A percentile compares a stretch with the other conserved stretches of the same genome.
Conservation (phyloP, 1,284 basidiomycete species). For the Violaceomyces palustris region DNA sequence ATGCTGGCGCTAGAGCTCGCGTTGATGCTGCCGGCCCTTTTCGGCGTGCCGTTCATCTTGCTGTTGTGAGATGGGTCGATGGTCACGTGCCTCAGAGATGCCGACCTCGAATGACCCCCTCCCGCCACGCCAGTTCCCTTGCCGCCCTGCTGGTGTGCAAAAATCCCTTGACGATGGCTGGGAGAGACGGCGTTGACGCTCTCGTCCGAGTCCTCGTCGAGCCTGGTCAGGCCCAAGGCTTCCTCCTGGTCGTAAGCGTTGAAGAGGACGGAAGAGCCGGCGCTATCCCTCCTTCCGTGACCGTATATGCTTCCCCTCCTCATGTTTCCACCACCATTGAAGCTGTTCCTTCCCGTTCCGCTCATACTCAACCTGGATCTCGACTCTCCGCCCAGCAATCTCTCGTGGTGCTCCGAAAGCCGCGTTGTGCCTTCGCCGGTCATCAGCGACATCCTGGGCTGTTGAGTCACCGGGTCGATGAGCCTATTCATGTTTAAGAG, state of each 20-base stretch:
- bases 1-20: no score
- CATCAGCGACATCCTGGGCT: conserved; percentile 44
- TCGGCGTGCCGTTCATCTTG: no score
- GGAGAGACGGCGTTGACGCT: conserved; percentile 15
- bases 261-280: conserved; percentile 36
- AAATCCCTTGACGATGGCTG: conserved; percentile 25
- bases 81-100: no score
- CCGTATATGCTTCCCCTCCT: conserved; percentile 13
- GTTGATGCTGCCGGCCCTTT: no score
- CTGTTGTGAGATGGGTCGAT: no score
- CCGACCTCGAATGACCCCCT: no score
- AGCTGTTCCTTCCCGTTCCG: conserved; percentile 5
- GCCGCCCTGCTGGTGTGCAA: no score
- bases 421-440: conserved; percentile 44
- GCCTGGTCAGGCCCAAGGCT: conserved; percentile 34
- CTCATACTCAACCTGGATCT: conserved; percentile 13
- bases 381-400: conserved; percentile 26
- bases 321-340: conserved; percentile 12
- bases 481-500: conserved; percentile 49
- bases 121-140: no score
- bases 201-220: conserved; percentile 38
- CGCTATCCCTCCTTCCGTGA: conserved; percentile 21
- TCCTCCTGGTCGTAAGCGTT: conserved; percentile 42
- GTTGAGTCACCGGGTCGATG: conserved; percentile 40
- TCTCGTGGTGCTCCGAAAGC: conserved; percentile 35